Conservation (phyloP, 2,329 filamentous ascomycete species). For the Pyricularia sp. region DNA sequence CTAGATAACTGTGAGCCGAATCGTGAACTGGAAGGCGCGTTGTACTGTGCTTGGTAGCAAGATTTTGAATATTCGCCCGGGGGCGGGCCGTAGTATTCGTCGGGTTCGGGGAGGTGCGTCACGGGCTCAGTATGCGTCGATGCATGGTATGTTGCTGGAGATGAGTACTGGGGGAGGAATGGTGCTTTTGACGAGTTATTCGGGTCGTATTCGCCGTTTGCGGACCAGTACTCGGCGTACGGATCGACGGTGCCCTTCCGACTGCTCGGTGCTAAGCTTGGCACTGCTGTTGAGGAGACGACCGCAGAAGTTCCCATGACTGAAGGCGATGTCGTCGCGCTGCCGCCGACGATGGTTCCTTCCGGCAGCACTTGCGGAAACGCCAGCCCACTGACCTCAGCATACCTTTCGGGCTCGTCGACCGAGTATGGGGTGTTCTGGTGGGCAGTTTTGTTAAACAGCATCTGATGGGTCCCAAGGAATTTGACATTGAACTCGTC, state of each 20-base stretch:
- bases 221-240: neutral
- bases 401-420: neutral
- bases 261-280: neutral
- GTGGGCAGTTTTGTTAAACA: neutral
- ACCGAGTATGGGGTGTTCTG: neutral
- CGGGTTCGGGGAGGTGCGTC: neutral
- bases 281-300: neutral
- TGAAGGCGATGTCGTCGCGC: neutral
- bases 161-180: neutral
- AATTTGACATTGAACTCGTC: neutral
- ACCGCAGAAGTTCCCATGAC: neutral
- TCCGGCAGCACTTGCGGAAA: neutral
- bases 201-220: neutral
- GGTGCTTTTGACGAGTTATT: neutral
- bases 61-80: neutral
- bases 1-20: neutral
- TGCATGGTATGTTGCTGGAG: neutral
- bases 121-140: neutral
- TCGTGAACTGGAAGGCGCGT: neutral
- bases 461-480: neutral
- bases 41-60: neutral
- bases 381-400: neutral
- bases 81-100: neutral
- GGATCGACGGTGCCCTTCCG: neutral
- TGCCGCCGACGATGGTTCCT: neutral